Percentiles rank a stretch among this genome's conserved stretches.
phyloP scores from a whole-genome alignment of 805 yeast genomes.

The Ogataea philodendri region DNA sequence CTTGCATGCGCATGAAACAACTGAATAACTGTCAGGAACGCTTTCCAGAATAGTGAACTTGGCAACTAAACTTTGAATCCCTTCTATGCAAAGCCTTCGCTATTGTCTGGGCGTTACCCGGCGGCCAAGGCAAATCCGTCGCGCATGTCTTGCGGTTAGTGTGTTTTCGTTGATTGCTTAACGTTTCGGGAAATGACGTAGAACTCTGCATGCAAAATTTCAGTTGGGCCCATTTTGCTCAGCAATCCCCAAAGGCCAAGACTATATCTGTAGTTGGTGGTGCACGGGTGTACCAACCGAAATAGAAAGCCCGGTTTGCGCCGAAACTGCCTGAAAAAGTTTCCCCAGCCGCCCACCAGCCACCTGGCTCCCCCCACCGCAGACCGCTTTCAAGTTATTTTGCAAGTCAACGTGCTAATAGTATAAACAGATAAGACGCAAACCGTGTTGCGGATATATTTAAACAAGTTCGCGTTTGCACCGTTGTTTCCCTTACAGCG shows the following conservation, averaged over 20 bases:
- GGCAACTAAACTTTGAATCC: background rate
- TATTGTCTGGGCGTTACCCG: background rate
- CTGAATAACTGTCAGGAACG: conserved; percentile 3
- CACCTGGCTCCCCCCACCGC: conserved; percentile 3
- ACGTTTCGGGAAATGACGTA: background rate
- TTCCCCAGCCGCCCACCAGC: background rate
- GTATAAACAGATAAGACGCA: conserved; percentile 9
- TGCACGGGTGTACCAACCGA: too few species aligned
- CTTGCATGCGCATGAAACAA: conserved; percentile 4
- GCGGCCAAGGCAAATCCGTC: too few species aligned
- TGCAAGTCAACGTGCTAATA: conserved; percentile 12
- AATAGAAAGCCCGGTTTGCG: too few species aligned
- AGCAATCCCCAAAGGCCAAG: too few species aligned
- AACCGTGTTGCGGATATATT: background rate
- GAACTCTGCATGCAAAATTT: background rate
- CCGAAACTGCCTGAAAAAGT: too few species aligned
- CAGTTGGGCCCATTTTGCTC: too few species aligned
- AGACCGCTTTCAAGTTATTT: conserved; percentile 5
- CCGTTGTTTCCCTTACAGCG: too few species aligned
- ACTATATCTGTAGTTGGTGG: too few species aligned
- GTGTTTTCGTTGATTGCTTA: background rate
- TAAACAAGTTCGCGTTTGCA: too few species aligned
- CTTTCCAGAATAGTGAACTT: background rate
- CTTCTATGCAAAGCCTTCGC: background rate
- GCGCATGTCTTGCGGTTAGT: too few species aligned